Conservation (phyloP, 352 stramenopile genomes). For the Phytophthora hibernalis region DNA sequence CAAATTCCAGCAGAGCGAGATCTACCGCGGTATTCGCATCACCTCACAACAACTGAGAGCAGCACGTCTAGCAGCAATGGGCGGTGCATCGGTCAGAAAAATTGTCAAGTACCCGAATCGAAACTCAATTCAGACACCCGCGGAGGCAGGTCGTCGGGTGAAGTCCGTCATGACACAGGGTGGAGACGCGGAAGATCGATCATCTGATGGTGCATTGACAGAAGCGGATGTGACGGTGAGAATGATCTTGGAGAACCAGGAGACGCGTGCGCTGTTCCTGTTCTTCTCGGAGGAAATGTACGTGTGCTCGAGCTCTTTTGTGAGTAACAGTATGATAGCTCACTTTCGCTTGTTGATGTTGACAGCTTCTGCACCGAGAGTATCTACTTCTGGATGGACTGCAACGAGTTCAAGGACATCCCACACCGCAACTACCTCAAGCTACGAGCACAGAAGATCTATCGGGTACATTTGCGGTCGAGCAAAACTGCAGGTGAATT, state of each 20-base stretch:
- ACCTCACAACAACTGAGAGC: constrained; percentile 41
- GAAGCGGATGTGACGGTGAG: constrained; percentile 58
- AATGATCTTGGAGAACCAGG: constrained; percentile 68
- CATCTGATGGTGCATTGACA: constrained; percentile 6
- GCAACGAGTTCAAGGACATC: constrained; percentile 85
- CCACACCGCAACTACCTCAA: constrained; percentile 78
- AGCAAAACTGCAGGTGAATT: constrained; percentile 76
- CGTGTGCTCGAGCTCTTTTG: constrained; percentile 16
- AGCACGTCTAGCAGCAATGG: constrained; percentile 38
- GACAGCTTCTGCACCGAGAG: constrained; percentile 79
- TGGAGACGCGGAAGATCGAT: constrained; percentile 14
- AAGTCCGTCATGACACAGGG: constrained; percentile 10
- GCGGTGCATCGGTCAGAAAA: constrained; percentile 16
- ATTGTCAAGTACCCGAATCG: constrained; percentile 5
- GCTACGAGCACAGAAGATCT: constrained; percentile 81
- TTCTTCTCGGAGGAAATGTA: constrained; percentile 86
- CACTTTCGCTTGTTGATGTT: constrained; percentile 8
- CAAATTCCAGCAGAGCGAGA: constrained; percentile 78
- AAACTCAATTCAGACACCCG: background rate
- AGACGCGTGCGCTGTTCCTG: constrained; percentile 71
- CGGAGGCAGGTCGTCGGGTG: constrained; percentile 5
- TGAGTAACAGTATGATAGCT: background rate
- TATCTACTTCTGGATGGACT: constrained; percentile 88
- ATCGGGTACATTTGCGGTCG: constrained; percentile 69
- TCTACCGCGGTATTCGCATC: constrained; percentile 67